Percentiles rank a stretch among this genome's conserved stretches.
Evolutionary conservation across 2,329 filamentous ascomycete genomes (phyloP).

Genomic region (Aureobasidium sp.): DNA sequence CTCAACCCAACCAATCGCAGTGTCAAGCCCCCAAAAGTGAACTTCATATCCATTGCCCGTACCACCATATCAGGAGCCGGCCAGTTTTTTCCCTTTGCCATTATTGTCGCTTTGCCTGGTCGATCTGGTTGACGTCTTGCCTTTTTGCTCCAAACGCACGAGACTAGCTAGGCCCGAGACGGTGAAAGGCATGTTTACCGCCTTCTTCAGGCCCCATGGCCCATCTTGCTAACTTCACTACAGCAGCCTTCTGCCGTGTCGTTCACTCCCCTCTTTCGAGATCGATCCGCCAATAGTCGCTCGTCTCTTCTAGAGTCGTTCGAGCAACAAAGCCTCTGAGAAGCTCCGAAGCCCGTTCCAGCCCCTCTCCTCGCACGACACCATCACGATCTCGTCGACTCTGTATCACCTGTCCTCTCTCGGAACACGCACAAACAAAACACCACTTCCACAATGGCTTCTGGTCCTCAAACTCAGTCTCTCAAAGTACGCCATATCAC

Average conservation of each 20-base stretch:
- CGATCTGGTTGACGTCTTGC: background rate
- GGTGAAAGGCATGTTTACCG: conserved; percentile 17
- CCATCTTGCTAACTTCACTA: conserved; percentile 10
- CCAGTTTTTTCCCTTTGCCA: conserved; percentile 8
- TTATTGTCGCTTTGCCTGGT: conserved; percentile 3
- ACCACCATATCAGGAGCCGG: conserved; percentile 14
- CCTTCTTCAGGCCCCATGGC: background rate
- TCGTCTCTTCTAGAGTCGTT: background rate
- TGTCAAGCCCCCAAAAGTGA: conserved; percentile 12
- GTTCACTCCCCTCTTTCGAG: background rate
- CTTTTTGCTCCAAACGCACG: background rate
- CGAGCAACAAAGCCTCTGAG: background rate
- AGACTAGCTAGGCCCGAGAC: background rate
- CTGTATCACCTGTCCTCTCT: background rate
- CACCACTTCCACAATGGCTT: conserved; percentile 49
- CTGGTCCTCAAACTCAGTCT: conserved; percentile 78
- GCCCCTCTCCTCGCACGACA: conserved; percentile 2
- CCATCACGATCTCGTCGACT: background rate
- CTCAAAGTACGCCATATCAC: conserved; percentile 61
- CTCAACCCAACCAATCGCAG: conserved; percentile 16
- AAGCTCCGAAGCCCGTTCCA: background rate
- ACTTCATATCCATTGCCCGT: conserved; percentile 6
- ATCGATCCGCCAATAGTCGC: background rate
- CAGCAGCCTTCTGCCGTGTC: conserved; percentile 1
- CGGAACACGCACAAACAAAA: background rate